These are phyloP conservation scores for Plantago coronopus DNA, from an alignment of 305 asterid species.

Conservation along the genomic window DNA sequence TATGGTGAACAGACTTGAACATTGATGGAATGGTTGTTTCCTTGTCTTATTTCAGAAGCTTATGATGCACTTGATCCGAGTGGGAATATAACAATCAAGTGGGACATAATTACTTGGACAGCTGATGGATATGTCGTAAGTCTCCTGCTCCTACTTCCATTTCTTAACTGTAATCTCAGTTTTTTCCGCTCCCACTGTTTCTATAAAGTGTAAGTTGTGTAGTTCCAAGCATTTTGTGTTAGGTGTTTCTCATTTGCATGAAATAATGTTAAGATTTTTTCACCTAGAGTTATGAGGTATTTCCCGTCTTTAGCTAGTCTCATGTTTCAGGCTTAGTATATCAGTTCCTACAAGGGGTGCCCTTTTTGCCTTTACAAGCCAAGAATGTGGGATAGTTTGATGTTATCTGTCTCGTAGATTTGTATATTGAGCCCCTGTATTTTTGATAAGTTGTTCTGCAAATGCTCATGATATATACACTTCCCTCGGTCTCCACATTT, in stretches of 20 bases:
- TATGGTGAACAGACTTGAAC: background rate
- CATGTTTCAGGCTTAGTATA: background rate
- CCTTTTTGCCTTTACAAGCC: too few species aligned
- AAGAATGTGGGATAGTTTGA: too few species aligned
- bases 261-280: background rate
- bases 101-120: slow-evolving; percentile 60
- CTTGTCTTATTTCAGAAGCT: slow-evolving; percentile 37
- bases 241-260: background rate
- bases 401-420: too few species aligned
- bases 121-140: slow-evolving; percentile 63
- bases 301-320: slow-evolving; percentile 1
- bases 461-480: too few species aligned
- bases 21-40: slow-evolving; percentile 4
- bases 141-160: background rate
- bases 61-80: slow-evolving; percentile 57
- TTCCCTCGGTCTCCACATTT: too few species aligned
- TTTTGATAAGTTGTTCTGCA: too few species aligned
- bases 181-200: too few species aligned
- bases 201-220: too few species aligned
- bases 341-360: too few species aligned
- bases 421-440: too few species aligned
- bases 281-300: background rate
- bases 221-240: too few species aligned
- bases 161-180: slow-evolving; percentile 32
- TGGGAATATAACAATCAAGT: slow-evolving; percentile 58